phyloP scores from a whole-genome alignment of 2,329 filamentous ascomycete genomes.

The Trichophyton simii region DNA sequence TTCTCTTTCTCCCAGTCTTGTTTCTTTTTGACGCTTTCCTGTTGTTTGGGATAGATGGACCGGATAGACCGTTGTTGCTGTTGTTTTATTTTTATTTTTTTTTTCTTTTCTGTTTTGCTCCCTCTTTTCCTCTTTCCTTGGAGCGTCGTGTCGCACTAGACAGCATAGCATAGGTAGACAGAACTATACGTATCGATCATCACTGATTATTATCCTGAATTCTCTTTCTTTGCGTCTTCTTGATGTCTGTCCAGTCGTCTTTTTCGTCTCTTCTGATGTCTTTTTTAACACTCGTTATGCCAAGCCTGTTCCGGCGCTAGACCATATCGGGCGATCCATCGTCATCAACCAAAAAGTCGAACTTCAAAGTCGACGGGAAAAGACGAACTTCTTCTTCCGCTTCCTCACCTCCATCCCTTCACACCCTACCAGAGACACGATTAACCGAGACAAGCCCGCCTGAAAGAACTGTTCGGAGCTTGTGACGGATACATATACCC shows the following conservation, averaged over 20 bases:
- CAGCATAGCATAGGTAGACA: slow-evolving; percentile 2
- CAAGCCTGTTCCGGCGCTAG: background rate
- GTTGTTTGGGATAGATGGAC: slow-evolving; percentile 3
- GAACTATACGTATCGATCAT: slow-evolving; percentile 1
- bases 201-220: background rate
- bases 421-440: background rate
- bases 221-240: background rate
- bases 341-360: background rate
- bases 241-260: background rate
- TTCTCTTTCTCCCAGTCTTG: background rate
- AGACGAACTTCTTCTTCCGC: background rate
- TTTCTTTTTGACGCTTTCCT: background rate
- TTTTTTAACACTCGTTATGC: background rate
- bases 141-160: background rate
- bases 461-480: background rate
- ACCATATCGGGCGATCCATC: background rate
- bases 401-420: background rate
- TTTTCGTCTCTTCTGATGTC: background rate
- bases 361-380: background rate
- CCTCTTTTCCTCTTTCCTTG: background rate
- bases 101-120: background rate
- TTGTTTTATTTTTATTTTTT: no score
- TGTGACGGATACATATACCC: background rate
- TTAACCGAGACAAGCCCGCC: background rate
- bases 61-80: background rate